Evolutionary conservation across 1,139 yeast species (phyloP).

Genomic region (Meyerozyma guilliermondii): DNA sequence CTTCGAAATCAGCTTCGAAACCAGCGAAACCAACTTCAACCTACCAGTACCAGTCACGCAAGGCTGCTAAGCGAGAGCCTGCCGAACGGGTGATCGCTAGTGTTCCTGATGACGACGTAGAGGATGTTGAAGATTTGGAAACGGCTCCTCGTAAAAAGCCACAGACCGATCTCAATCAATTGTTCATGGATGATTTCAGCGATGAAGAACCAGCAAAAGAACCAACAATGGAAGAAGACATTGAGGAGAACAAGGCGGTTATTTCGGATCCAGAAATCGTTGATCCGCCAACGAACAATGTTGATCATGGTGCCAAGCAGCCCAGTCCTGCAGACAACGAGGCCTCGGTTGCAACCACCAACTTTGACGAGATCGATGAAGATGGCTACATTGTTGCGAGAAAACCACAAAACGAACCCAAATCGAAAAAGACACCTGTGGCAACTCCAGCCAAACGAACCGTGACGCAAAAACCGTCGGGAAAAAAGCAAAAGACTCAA

Average conservation of each 20-base stretch:
- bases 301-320: neutral
- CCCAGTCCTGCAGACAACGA: conserved; percentile 5
- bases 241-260: neutral
- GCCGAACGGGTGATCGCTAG: conserved; percentile 36
- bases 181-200: conserved; percentile 19
- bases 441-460: conserved; percentile 1
- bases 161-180: conserved; percentile 11
- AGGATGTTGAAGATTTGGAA: conserved; percentile 9
- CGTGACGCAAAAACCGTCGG: conserved; percentile 2
- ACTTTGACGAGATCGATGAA: neutral
- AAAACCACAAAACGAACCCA: conserved; percentile 2
- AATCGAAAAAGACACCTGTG: conserved; percentile 6
- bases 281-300: no score
- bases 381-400: conserved; percentile 1
- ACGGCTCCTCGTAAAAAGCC: conserved; percentile 6
- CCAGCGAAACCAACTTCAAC: conserved; percentile 4
- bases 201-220: conserved; percentile 7
- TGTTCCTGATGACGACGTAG: conserved; percentile 13
- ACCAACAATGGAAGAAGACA: conserved; percentile 3
- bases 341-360: conserved; percentile 8
- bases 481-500: conserved; percentile 8
- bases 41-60: conserved; percentile 38
- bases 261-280: no score
- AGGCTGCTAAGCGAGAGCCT: conserved; percentile 24
- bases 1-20: neutral